Evolutionary conservation across 2,329 filamentous ascomycete species (phyloP).

Genomic region (Gnomoniopsis smithogilvyi): DNA sequence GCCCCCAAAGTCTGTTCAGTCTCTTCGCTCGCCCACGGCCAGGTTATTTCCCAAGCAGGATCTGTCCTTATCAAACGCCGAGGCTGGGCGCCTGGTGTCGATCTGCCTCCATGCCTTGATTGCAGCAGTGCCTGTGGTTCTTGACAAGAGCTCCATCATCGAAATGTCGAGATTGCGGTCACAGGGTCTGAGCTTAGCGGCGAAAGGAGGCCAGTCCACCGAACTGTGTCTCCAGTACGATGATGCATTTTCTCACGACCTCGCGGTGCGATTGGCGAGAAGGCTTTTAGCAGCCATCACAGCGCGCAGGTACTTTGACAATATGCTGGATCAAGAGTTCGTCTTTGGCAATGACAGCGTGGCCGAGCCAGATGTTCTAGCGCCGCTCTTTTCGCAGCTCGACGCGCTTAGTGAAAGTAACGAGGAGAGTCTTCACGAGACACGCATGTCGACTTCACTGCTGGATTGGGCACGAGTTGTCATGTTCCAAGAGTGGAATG

Average conservation of each 20-base stretch:
- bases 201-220: constrained; percentile 44
- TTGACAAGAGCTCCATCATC: constrained; percentile 45
- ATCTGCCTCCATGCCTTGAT: constrained; percentile 63
- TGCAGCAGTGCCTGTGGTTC: constrained; percentile 51
- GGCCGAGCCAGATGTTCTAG: constrained; percentile 40
- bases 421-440: constrained; percentile 55
- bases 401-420: constrained; percentile 46
- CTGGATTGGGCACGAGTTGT: constrained; percentile 73
- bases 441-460: constrained; percentile 52
- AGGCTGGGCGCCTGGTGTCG: constrained; percentile 52
- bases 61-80: constrained; percentile 40
- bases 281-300: constrained; percentile 57
- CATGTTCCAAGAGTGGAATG: constrained; percentile 78
- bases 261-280: constrained; percentile 56
- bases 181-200: constrained; percentile 47
- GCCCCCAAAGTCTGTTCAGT: constrained; percentile 45
- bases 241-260: constrained; percentile 59
- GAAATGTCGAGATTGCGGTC: constrained; percentile 61
- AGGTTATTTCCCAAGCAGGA: constrained; percentile 33
- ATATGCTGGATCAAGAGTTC: constrained; percentile 36
- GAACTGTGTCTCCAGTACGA: constrained; percentile 58
- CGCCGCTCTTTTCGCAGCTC: constrained; percentile 49
- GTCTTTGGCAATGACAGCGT: constrained; percentile 29
- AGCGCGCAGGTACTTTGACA: constrained; percentile 48
- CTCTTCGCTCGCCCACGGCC: constrained; percentile 34